Evolutionary conservation across 352 stramenopile genomes (phyloP), one percentile per base, ranked within the genome.

Genomic region (Blastocystis sp.): DNA sequence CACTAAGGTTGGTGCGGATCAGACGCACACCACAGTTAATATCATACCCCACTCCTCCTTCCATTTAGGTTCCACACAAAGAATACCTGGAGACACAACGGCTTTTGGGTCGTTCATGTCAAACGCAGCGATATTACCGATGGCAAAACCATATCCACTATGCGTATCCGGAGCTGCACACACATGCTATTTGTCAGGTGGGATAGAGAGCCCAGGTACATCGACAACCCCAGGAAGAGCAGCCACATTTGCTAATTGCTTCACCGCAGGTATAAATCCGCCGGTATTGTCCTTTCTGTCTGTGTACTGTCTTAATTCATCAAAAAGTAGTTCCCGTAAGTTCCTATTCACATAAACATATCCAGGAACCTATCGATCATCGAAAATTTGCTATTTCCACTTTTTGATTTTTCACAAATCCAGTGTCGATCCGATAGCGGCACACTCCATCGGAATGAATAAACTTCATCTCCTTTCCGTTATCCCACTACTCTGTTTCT

Each of bases 131-230:
- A 95, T 93, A 76, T 95, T 95, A 13, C 94, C 94, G 68, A 96
- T 95, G 54, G 93, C 93, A 81, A 96, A 96, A n/a, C 94, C 94
- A 90, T 96, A 96, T 2, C 94, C 94, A 1, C 92, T 94, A 91
- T 96, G 94, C 1, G 94, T 91, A 91, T 96, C 94, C 6, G 94
- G 94, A 45, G 66, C 63, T 53, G 63, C 78, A 43, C 63, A 79
- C 1, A 79, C 63, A 30, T 89, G 66, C 66, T 89, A 66, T 45
- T 11, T 37, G 53, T 85, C 3, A 85, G 20, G 1, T 8, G 4
- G 4, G 34, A 50, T 18, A 6, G 9, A 65, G 5, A 20, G 53
- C 20, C 13, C 34, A 37, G 8, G 13, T 66, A 90, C 87, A 24
- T 91, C 93, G 9, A 96, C 93, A 90, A 95, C 95, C 0, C 93